A percentile compares a stretch with the other conserved stretches of the same genome.
These are phyloP conservation scores for Ambrosia artemisiifolia DNA, from an alignment of 129 eudicot genomes.

Conservation along the genomic window DNA sequence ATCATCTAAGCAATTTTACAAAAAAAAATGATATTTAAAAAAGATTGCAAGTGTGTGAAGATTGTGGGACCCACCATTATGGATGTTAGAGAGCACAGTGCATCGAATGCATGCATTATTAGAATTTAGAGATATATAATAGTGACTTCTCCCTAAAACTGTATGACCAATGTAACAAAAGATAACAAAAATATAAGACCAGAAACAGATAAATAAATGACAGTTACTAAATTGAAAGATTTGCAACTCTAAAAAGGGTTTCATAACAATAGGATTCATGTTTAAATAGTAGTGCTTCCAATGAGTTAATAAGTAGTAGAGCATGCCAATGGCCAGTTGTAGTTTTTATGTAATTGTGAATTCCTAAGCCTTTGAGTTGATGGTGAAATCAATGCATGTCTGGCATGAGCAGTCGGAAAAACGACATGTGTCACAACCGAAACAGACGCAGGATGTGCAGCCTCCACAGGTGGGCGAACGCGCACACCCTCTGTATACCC, in stretches of 20 bases:
- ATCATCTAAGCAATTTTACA: no score
- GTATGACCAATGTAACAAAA: neutral
- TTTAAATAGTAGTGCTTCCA: neutral
- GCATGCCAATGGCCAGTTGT: neutral
- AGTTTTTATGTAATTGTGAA: neutral
- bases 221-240: neutral
- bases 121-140: neutral
- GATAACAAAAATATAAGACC: neutral
- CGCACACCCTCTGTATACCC: constrained; percentile 63
- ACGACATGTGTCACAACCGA: constrained; percentile 70
- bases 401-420: constrained; percentile 71
- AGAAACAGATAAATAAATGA: neutral
- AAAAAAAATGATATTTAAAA: no score
- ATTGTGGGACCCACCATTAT: no score
- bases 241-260: neutral
- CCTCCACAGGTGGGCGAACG: constrained; percentile 63
- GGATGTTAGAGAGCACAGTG: no score
- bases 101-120: no score
- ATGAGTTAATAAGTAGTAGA: constrained; percentile 9
- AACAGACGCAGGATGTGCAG: constrained; percentile 81
- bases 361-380: constrained; percentile 35
- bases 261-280: neutral
- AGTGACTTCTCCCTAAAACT: neutral
- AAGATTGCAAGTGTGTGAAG: no score
- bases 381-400: constrained; percentile 63